A percentile compares a stretch with the other conserved stretches of the same genome.
These are phyloP conservation scores for Apophysomyces variabilis DNA, from an alignment of 371 early-diverging fungal genomes.

Conservation along the genomic window DNA sequence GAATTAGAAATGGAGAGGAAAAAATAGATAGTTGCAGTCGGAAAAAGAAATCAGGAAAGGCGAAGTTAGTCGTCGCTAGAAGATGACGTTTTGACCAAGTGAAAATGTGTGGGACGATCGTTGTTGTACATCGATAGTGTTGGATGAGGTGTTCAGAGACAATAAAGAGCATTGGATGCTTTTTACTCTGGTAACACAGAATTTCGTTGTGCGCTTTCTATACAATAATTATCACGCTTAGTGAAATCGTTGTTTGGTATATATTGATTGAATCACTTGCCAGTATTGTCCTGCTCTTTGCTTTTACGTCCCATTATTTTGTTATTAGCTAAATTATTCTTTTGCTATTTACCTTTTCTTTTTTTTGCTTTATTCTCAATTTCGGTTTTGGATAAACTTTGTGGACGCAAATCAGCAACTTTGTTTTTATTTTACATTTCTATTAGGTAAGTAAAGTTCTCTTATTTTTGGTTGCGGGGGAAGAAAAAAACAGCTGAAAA, in stretches of 20 bases:
- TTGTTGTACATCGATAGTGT: constrained; percentile 11
- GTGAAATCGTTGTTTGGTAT: background rate
- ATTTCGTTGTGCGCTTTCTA: background rate
- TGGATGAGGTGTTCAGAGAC: background rate
- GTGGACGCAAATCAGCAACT: background rate
- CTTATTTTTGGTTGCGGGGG: constrained; percentile 1
- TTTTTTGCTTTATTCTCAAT: background rate
- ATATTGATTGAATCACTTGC: constrained; percentile 4
- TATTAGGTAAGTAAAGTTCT: background rate
- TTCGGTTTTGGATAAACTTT: background rate
- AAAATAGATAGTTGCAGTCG: no score
- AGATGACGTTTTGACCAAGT: constrained; percentile 10
- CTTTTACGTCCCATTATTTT: background rate
- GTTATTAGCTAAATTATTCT: no score
- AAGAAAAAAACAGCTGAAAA: constrained; percentile 2
- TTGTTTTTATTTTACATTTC: background rate
- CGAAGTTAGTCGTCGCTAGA: no score
- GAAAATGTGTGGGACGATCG: constrained; percentile 6
- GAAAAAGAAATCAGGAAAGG: no score
- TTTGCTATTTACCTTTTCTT: background rate
- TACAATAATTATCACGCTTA: background rate
- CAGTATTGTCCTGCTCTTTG: background rate
- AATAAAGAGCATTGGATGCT: background rate
- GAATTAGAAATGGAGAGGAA: no score
- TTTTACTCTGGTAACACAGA: background rate